Evolutionary conservation across 1,284 basidiomycete species (phyloP).

Genomic region (Termitomyces sp.): DNA sequence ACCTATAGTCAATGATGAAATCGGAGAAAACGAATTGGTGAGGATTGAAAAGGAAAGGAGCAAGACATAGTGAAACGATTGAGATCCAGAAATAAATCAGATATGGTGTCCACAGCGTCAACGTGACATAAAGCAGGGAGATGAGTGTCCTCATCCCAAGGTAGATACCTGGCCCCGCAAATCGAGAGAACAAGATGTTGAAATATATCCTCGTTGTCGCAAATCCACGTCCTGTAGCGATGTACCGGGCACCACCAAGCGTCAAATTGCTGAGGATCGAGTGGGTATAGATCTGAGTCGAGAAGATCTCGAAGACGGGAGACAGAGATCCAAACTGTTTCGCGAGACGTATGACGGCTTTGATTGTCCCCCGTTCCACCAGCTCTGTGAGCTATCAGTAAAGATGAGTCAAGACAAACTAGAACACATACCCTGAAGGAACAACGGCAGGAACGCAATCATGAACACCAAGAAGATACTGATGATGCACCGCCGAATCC

Average conservation of each 20-base stretch:
- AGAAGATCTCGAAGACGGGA: conserved; percentile 95
- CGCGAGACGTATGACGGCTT: conserved; percentile 82
- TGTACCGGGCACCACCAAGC: conserved; percentile 94
- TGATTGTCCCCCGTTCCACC: conserved; percentile 86
- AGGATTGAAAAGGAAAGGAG: conserved; percentile 96
- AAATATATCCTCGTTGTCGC: conserved; percentile 92
- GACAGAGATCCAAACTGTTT: conserved; percentile 92
- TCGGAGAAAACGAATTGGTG: conserved; percentile 95
- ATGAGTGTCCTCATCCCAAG: conserved; percentile 88
- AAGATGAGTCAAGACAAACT: neutral
- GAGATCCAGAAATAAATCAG: conserved; percentile 96
- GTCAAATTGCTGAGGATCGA: conserved; percentile 93
- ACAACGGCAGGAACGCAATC: conserved; percentile 89
- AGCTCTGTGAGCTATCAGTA: conserved; percentile 53
- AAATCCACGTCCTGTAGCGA: conserved; percentile 98
- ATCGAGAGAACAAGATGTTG: conserved; percentile 90
- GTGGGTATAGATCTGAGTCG: conserved; percentile 94
- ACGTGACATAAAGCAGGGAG: conserved; percentile 86
- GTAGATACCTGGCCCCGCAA: conserved; percentile 95
- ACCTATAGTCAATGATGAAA: conserved; percentile 94
- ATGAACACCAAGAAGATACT: conserved; percentile 96
- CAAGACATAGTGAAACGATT: conserved; percentile 80
- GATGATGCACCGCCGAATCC: conserved; percentile 93
- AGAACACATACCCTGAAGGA: conserved; percentile 79
- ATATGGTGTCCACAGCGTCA: conserved; percentile 86